Conservation (phyloP, 371 early-diverging fungal genomes). For the Mucor saturninus region DNA sequence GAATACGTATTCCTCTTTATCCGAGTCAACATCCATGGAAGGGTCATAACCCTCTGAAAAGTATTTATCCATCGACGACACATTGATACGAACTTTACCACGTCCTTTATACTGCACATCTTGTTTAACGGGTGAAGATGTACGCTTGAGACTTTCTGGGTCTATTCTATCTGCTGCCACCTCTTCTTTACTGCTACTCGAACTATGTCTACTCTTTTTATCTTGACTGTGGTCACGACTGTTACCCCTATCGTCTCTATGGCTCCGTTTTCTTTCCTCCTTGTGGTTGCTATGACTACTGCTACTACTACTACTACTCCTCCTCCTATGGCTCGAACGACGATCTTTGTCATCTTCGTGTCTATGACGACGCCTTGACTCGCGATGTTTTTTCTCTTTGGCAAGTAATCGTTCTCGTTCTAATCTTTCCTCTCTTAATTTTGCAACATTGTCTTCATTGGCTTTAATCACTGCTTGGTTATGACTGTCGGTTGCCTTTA, state of each 20-base stretch:
- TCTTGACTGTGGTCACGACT: background rate
- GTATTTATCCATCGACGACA: constrained; percentile 74
- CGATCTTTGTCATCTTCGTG: background rate
- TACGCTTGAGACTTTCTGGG: constrained; percentile 5
- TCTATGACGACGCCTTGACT: background rate
- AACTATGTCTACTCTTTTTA: constrained; percentile 3
- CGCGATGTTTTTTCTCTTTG: background rate
- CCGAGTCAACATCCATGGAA: constrained; percentile 60
- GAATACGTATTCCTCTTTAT: constrained; percentile 44
- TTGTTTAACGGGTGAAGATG: background rate
- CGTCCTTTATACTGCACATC: constrained; percentile 37
- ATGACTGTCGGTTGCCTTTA: constrained; percentile 73
- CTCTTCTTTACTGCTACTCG: no score
- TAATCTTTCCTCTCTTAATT: constrained; percentile 29
- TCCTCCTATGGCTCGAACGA: background rate
- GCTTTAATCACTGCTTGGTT: constrained; percentile 69
- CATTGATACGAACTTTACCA: constrained; percentile 36
- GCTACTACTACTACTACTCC: background rate
- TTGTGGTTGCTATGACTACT: background rate
- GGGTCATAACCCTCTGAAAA: constrained; percentile 75
- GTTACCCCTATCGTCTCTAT: no score
- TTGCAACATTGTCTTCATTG: constrained; percentile 50
- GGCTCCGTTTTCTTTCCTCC: no score
- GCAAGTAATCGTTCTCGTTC: constrained; percentile 15
- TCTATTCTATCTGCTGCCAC: background rate